Evolutionary conservation across 495 filamentous ascomycete genomes (phyloP).

Genomic region (Penicillium pulvis): DNA sequence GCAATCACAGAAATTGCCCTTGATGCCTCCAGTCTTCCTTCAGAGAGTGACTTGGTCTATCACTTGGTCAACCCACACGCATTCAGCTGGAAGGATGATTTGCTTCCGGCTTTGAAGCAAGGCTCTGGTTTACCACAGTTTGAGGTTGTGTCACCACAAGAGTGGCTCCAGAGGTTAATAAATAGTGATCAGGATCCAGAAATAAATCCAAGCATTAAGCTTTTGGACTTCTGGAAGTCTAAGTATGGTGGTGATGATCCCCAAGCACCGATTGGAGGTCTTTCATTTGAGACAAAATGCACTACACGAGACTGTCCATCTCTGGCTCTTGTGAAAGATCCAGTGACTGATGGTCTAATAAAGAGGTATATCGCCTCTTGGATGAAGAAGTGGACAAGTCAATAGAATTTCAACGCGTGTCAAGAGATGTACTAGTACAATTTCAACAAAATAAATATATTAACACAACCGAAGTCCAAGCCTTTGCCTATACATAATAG

Average conservation of each 20-base stretch:
- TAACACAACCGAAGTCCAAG: too few relatives aligned
- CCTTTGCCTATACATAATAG: too few relatives aligned
- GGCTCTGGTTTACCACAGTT: constrained; percentile 43
- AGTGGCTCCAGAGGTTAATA: constrained; percentile 54
- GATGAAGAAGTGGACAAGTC: constrained; percentile 16
- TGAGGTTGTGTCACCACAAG: constrained; percentile 41
- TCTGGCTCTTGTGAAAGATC: constrained; percentile 19
- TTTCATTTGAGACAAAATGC: constrained; percentile 22
- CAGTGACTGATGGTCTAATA: constrained; percentile 24
- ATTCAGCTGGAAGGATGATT: constrained; percentile 55
- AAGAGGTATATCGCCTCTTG: constrained; percentile 27
- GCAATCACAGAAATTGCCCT: constrained; percentile 31
- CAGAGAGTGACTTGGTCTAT: constrained; percentile 43
- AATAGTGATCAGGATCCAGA: constrained; percentile 48
- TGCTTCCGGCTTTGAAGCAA: constrained; percentile 51
- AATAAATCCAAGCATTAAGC: constrained; percentile 61
- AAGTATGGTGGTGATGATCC: constrained; percentile 25
- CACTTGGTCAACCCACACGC: constrained; percentile 52
- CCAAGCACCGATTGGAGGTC: background rate
- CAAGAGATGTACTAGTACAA: background rate
- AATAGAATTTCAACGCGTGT: background rate
- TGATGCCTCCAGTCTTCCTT: background rate
- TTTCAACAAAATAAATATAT: too few relatives aligned
- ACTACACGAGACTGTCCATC: constrained; percentile 26
- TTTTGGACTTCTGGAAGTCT: constrained; percentile 53